Percentiles rank a stretch among this genome's conserved stretches.
Evolutionary conservation across 805 yeast genomes (phyloP).

Genomic region (Zygosaccharomyces pseudorouxii): DNA sequence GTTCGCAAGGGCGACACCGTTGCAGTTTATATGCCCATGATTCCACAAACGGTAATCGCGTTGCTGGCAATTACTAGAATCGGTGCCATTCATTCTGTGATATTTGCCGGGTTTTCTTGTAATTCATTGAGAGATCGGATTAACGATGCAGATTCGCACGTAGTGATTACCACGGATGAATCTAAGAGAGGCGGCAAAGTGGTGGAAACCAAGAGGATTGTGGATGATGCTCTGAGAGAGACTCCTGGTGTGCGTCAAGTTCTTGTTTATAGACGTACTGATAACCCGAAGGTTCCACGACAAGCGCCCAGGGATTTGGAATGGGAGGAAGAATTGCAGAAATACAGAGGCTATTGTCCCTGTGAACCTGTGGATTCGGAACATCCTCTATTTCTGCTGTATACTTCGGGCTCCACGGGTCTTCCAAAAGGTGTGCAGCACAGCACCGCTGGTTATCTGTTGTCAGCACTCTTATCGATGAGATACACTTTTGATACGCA

Average conservation of each 20-base stretch:
- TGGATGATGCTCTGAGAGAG: conserved; percentile 68
- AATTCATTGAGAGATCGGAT: conserved; percentile 69
- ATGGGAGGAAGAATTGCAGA: conserved; percentile 69
- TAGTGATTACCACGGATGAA: conserved; percentile 77
- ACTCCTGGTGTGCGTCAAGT: conserved; percentile 68
- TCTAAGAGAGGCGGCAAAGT: conserved; percentile 79
- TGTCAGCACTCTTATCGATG: conserved; percentile 69
- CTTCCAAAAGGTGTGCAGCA: conserved; percentile 86
- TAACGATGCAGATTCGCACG: conserved; percentile 64
- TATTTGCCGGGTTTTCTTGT: conserved; percentile 79
- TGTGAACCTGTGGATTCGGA: conserved; percentile 73
- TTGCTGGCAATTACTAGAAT: conserved; percentile 72
- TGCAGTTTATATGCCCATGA: conserved; percentile 84
- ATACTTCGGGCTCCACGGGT: conserved; percentile 86
- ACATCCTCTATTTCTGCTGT: conserved; percentile 74
- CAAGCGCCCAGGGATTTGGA: conserved; percentile 60
- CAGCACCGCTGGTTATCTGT: conserved; percentile 71
- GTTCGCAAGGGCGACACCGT: conserved; percentile 79
- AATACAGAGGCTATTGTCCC: conserved; percentile 65
- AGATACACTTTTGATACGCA: conserved; percentile 75
- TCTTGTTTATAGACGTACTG: conserved; percentile 70
- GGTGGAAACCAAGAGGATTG: conserved; percentile 74
- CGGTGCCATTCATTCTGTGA: conserved; percentile 82
- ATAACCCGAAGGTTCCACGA: conserved; percentile 44
- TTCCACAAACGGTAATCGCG: conserved; percentile 71